phyloP scores from a whole-genome alignment of 768 basidiomycete species.

The Trametes cinnabarina region DNA sequence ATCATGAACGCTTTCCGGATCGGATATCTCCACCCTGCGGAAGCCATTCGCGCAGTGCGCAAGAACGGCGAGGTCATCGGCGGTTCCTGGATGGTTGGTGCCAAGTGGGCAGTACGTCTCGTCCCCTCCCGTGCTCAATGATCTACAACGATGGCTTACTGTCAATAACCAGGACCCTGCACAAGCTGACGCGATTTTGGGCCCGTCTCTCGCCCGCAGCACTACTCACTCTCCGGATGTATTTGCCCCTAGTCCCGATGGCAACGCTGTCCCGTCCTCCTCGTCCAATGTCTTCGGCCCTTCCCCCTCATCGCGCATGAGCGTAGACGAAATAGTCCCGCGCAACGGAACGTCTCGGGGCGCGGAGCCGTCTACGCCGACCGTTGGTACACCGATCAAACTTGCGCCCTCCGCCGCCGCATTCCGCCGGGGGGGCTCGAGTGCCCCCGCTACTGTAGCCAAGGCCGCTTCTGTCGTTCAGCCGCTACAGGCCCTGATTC shows the following conservation, averaged over 20 bases:
- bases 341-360: constrained; percentile 25
- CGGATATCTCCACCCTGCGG: constrained; percentile 66
- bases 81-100: constrained; percentile 81
- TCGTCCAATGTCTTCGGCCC: constrained; percentile 42
- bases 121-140: neutral
- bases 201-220: constrained; percentile 29
- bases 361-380: constrained; percentile 34
- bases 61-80: constrained; percentile 80
- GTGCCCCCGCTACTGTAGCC: constrained; percentile 7
- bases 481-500: constrained; percentile 6
- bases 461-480: constrained; percentile 4
- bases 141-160: neutral
- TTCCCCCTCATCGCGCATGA: constrained; percentile 16
- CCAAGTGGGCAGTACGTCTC: constrained; percentile 76
- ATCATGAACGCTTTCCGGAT: constrained; percentile 81
- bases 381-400: constrained; percentile 67
- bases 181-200: constrained; percentile 54
- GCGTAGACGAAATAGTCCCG: constrained; percentile 38
- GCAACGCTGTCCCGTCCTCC: constrained; percentile 26
- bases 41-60: constrained; percentile 75
- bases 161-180: constrained; percentile 49
- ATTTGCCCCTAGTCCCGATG: constrained; percentile 16
- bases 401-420: constrained; percentile 73
- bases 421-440: constrained; percentile 51
- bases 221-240: constrained; percentile 22